These are phyloP conservation scores for Tritrichomonas foetus DNA, from an alignment of 208 protist species.

Conservation along the genomic window DNA sequence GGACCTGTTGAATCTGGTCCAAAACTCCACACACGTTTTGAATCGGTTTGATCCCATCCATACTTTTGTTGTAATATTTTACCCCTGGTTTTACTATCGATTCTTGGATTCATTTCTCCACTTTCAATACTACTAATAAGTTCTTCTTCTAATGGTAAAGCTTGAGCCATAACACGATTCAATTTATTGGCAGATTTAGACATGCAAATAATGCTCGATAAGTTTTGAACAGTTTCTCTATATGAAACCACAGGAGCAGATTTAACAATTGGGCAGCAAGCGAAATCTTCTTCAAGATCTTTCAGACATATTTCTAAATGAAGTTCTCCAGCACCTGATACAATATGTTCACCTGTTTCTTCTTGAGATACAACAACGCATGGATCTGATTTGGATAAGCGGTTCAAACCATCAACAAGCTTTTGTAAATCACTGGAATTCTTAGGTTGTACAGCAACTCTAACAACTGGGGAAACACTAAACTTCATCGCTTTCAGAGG, in stretches of 20 bases:
- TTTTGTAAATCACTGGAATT: constrained; percentile 79
- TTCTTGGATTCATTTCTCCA: constrained; percentile 66
- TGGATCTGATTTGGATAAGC: constrained; percentile 68
- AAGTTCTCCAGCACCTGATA: constrained; percentile 96
- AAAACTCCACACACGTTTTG: constrained; percentile 95
- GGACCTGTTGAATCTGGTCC: constrained; percentile 83
- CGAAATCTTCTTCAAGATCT: constrained; percentile 93
- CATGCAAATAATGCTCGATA: constrained; percentile 63
- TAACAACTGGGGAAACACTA: constrained; percentile 96
- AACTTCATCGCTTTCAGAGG: constrained; percentile 95
- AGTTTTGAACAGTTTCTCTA: constrained; percentile 87
- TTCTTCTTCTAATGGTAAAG: constrained; percentile 75
- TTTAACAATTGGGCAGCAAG: constrained; percentile 77
- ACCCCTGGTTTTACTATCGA: constrained; percentile 77
- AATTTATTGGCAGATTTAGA: constrained; percentile 95
- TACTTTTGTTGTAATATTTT: constrained; percentile 57
- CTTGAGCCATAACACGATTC: constrained; percentile 88
- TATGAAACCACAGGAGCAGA: constrained; percentile 94
- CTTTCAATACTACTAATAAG: constrained; percentile 78
- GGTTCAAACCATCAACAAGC: constrained; percentile 69
- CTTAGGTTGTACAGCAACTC: constrained; percentile 91
- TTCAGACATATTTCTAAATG: constrained; percentile 99
- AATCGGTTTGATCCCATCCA: constrained; percentile 63
- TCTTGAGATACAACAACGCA: constrained; percentile 65
- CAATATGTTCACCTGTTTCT: constrained; percentile 93